phyloP scores from a whole-genome alignment of 2,329 filamentous ascomycete species.

The Periconia sp. region DNA sequence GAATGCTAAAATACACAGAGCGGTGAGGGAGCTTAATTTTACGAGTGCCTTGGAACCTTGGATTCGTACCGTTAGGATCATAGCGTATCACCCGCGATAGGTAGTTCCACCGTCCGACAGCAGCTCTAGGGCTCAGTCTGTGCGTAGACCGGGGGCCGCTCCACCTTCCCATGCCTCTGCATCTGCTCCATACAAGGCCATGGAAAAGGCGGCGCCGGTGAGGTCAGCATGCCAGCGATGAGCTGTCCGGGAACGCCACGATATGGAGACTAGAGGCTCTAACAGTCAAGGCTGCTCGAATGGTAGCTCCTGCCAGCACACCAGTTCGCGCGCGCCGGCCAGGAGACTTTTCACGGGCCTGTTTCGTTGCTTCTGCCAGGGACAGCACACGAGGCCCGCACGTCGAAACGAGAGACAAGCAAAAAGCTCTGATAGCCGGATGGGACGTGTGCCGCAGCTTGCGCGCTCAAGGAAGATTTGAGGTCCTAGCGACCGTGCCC shows the following conservation, averaged over 20 bases:
- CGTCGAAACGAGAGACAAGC: conserved; percentile 27
- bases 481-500: conserved; percentile 18
- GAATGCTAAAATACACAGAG: conserved; percentile 12
- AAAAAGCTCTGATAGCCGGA: conserved; percentile 22
- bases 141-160: conserved; percentile 13
- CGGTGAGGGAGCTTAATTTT: conserved; percentile 25
- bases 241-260: conserved; percentile 4
- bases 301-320: conserved; percentile 14
- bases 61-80: conserved; percentile 19
- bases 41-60: conserved; percentile 21
- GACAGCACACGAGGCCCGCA: conserved; percentile 16
- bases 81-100: conserved; percentile 20
- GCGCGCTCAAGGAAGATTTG: conserved; percentile 17
- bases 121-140: conserved; percentile 31
- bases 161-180: conserved; percentile 15
- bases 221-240: conserved; percentile 22
- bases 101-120: conserved; percentile 20
- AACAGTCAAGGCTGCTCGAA: conserved; percentile 10
- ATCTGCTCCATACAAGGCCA: conserved; percentile 21
- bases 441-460: conserved; percentile 26
- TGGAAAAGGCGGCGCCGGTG: conserved; percentile 26
- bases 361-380: conserved; percentile 18
- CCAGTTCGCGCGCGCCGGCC: conserved; percentile 6
- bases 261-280: neutral
- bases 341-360: conserved; percentile 5